These are phyloP conservation scores for Paxillus rubicundulus DNA, from an alignment of 768 basidiomycete genomes.

Conservation along the genomic window DNA sequence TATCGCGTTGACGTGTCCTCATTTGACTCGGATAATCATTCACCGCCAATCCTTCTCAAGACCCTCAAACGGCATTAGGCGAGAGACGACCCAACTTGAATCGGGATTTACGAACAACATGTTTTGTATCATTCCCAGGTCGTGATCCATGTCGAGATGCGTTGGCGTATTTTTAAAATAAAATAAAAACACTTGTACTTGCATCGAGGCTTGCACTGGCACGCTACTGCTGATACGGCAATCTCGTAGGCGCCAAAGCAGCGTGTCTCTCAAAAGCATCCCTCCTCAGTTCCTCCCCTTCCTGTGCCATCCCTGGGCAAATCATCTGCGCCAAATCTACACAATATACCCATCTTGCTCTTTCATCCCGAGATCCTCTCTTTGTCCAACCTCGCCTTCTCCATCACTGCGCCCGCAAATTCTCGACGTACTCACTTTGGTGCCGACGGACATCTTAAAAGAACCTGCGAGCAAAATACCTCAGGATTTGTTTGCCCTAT, in stretches of 20 bases:
- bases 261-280: background rate
- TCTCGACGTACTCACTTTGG: background rate
- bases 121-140: background rate
- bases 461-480: conserved; percentile 14
- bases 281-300: background rate
- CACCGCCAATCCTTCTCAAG: background rate
- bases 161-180: too few species aligned
- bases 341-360: background rate
- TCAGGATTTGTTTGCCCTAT: conserved; percentile 24
- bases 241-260: background rate
- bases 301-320: conserved; percentile 5
- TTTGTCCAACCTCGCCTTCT: background rate
- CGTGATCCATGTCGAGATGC: background rate
- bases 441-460: background rate
- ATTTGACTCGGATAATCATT: background rate
- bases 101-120: background rate
- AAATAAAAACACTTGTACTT: too few species aligned
- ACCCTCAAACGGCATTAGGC: background rate
- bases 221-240: background rate
- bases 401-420: background rate
- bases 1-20: background rate
- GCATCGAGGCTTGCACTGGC: background rate
- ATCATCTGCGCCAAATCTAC: background rate
- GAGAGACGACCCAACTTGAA: too few species aligned
- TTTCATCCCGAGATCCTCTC: background rate